A percentile compares a stretch with the other conserved stretches of the same genome.
Evolutionary conservation across 1,139 yeast species (phyloP).

Genomic region (Kluyveromyces marxianus): DNA sequence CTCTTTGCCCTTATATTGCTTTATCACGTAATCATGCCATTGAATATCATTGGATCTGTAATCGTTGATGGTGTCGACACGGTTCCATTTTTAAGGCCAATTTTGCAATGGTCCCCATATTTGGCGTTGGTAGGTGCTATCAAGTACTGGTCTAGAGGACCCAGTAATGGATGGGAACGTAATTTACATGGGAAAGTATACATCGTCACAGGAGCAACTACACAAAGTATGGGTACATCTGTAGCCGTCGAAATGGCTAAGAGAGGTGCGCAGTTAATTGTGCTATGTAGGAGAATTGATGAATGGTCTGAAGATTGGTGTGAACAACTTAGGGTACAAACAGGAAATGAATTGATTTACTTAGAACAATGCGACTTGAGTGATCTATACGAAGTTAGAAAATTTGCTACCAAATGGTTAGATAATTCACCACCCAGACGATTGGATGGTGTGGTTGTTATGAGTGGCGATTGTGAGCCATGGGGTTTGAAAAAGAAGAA

Average conservation of each 20-base stretch:
- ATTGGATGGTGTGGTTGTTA: constrained; percentile 78
- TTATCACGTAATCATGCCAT: constrained; percentile 52
- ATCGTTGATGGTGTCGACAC: constrained; percentile 62
- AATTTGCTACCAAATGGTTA: constrained; percentile 90
- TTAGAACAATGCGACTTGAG: constrained; percentile 83
- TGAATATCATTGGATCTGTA: constrained; percentile 63
- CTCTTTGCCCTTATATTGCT: too few species aligned
- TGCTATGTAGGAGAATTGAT: constrained; percentile 63
- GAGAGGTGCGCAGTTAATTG: constrained; percentile 79
- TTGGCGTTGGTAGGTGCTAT: constrained; percentile 39
- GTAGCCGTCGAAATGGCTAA: constrained; percentile 66
- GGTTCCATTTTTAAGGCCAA: constrained; percentile 63
- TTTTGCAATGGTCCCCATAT: constrained; percentile 49
- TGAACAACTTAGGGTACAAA: constrained; percentile 62
- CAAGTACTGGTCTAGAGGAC: constrained; percentile 72
- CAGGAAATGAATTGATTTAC: constrained; percentile 68
- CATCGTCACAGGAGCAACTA: constrained; percentile 80
- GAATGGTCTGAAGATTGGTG: constrained; percentile 76
- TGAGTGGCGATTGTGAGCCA: constrained; percentile 81
- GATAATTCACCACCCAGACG: constrained; percentile 88
- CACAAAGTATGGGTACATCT: constrained; percentile 74
- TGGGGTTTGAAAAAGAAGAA: constrained; percentile 39
- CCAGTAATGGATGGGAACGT: constrained; percentile 81
- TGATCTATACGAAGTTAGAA: constrained; percentile 68
- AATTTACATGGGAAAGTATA: constrained; percentile 88